Base-by-base conservation (phyloP, 176 grass and related monocot species). In the Saccharum officinarum region DNA sequence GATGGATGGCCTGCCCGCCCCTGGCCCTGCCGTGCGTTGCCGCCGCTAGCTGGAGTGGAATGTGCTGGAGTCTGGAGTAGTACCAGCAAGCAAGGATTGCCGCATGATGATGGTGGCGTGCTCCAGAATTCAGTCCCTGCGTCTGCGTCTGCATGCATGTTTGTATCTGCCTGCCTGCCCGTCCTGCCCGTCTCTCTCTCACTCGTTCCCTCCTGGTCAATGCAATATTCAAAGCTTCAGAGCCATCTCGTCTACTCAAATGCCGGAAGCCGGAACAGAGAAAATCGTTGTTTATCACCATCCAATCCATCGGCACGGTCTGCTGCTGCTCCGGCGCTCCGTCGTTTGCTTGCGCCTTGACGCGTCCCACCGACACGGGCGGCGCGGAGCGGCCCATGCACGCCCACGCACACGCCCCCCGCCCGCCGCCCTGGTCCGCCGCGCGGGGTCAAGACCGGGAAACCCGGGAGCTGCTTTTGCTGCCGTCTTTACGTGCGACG, bases 391-490 rank as follows among this genome's bases (percentile, higher is more conserved):
- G 55, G 75, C 54, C 54, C 76, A 78, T 28, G 76, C 77, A 76
- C 59, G 46, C 46, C 5, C 6, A 6, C 39, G 34, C 34, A 36
- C 34, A 36, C 34, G 34, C 34, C 4, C 34, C 34, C 34, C 34
- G 11, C 69, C 10, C 28, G 6, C 17, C 16, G 60, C 18, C 44
- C 44, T 67, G 78, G 78, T 50, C 63, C 77, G 78, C 78, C 63
- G 78, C 78, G 69, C 82, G 71, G 3, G 77, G 88, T 75, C 89
- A 83, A 83, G 84, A 34, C 84, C 89, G 89, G 84, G 55, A 79
- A 83, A 90, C 89, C 87, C 84, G 89, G 88, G 79, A 67, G 73
- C 38, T 66, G 80, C 88, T 57, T 81, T 65, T 60, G 81, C 81
- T 83, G 86, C 67, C 80, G 87, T 80, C 69, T 69, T 33, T 79